Conservation (phyloP, 495 filamentous ascomycete genomes). For the Penicillium fimorum region DNA sequence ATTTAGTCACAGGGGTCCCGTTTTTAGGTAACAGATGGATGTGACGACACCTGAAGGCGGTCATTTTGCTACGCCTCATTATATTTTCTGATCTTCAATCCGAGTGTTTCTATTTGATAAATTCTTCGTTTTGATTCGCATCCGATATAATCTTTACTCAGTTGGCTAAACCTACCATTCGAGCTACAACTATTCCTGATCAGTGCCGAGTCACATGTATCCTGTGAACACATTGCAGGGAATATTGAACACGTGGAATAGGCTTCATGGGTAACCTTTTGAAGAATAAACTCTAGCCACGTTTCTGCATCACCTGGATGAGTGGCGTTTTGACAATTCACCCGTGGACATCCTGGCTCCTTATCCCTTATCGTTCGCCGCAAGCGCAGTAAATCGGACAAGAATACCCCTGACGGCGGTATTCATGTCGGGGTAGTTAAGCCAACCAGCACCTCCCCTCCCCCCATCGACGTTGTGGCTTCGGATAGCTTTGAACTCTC, state of each 20-base stretch:
- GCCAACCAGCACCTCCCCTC: neutral
- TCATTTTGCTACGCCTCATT: neutral
- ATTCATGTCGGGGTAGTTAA: slow-evolving; percentile 8
- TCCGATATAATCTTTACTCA: neutral
- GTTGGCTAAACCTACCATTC: neutral
- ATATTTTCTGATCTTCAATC: neutral
- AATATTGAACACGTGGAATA: slow-evolving; percentile 3
- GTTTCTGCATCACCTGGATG: slow-evolving; percentile 16
- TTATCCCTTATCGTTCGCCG: slow-evolving; percentile 22
- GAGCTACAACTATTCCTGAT: neutral
- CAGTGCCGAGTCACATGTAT: neutral
- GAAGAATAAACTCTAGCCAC: neutral
- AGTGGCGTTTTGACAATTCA: slow-evolving; percentile 7
- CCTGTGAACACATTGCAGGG: neutral
- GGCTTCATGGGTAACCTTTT: slow-evolving; percentile 1
- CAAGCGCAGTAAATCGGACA: slow-evolving; percentile 12
- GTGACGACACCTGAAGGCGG: slow-evolving; percentile 6
- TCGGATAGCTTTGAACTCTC: slow-evolving; percentile 26
- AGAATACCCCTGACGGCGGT: slow-evolving; percentile 6
- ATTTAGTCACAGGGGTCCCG: neutral
- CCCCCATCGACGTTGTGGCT: slow-evolving; percentile 28
- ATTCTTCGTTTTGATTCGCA: neutral
- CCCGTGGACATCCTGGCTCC: neutral
- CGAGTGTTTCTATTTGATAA: too few relatives aligned
- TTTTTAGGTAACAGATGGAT: neutral